phyloP scores from a whole-genome alignment of 768 basidiomycete species.

The Clathrus columnatus region DNA sequence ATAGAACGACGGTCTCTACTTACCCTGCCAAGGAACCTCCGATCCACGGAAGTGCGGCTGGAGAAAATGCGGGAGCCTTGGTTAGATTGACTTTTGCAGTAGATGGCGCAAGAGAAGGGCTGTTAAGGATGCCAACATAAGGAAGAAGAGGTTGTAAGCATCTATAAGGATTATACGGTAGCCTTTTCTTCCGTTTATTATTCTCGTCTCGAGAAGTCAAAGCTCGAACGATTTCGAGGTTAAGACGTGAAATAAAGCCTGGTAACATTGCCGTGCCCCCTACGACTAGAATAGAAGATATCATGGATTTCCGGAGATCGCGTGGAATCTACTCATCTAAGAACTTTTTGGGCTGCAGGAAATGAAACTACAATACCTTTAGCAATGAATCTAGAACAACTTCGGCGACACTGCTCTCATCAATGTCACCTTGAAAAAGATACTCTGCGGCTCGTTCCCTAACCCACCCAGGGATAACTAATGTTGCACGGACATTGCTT shows the following conservation, averaged over 20 bases:
- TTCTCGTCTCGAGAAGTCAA: constrained; percentile 30
- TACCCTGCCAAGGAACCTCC: constrained; percentile 91
- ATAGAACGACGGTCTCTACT: constrained; percentile 21
- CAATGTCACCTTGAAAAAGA: constrained; percentile 84
- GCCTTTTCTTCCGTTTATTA: constrained; percentile 15
- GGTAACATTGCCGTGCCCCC: constrained; percentile 91
- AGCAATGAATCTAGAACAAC: constrained; percentile 69
- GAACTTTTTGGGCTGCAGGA: not conserved
- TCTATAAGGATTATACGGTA: constrained; percentile 66
- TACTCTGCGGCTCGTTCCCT: constrained; percentile 87
- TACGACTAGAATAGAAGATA: constrained; percentile 73
- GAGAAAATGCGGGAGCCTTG: constrained; percentile 80
- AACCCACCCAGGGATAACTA: constrained; percentile 92
- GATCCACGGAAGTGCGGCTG: constrained; percentile 80
- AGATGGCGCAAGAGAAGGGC: constrained; percentile 53
- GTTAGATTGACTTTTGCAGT: constrained; percentile 59
- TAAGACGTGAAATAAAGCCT: constrained; percentile 87
- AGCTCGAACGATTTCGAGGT: constrained; percentile 60
- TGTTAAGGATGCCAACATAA: constrained; percentile 77
- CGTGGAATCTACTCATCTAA: constrained; percentile 59
- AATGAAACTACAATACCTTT: constrained; percentile 42
- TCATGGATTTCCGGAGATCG: constrained; percentile 79
- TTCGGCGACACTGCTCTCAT: constrained; percentile 79
- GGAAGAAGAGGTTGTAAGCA: constrained; percentile 60
- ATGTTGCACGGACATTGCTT: constrained; percentile 66